Conservation (phyloP, 176 grass and related monocot genomes). For the Juncus effusus region DNA sequence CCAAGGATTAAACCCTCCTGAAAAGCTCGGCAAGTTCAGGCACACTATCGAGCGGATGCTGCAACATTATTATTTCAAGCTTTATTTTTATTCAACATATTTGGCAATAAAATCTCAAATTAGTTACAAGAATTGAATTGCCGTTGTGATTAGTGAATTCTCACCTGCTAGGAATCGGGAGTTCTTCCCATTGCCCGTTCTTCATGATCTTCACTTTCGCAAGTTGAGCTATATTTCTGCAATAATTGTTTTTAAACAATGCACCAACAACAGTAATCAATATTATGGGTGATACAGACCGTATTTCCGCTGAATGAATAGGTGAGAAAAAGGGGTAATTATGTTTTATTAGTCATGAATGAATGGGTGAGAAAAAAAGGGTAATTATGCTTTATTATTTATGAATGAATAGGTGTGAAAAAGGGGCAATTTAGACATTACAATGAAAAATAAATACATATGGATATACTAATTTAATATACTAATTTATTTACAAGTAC, state of each 20-base stretch:
- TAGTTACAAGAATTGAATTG: background rate
- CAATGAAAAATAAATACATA: background rate
- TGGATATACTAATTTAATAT: conserved; percentile 8
- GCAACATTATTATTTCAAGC: conserved; percentile 10
- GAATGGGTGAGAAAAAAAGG: too few species aligned
- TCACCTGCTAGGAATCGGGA: conserved; percentile 66
- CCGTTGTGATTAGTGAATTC: background rate
- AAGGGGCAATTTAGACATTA: too few species aligned
- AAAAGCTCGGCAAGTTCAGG: conserved; percentile 77
- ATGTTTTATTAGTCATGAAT: too few species aligned
- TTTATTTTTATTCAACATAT: conserved; percentile 3
- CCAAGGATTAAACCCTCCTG: conserved; percentile 78
- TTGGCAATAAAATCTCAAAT: conserved; percentile 5
- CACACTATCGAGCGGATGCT: conserved; percentile 75
- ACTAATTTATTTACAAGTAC: background rate
- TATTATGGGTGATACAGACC: too few species aligned
- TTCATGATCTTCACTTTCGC: conserved; percentile 91
- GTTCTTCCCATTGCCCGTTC: conserved; percentile 71
- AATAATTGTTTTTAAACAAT: background rate
- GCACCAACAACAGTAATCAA: too few species aligned
- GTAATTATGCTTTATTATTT: too few species aligned
- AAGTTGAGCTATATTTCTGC: conserved; percentile 89
- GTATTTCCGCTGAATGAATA: too few species aligned
- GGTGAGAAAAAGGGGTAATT: too few species aligned
- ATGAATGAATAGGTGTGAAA: too few species aligned